Evolutionary conservation across 2,329 filamentous ascomycete genomes (phyloP).

Genomic region (Botryotinia convoluta): DNA sequence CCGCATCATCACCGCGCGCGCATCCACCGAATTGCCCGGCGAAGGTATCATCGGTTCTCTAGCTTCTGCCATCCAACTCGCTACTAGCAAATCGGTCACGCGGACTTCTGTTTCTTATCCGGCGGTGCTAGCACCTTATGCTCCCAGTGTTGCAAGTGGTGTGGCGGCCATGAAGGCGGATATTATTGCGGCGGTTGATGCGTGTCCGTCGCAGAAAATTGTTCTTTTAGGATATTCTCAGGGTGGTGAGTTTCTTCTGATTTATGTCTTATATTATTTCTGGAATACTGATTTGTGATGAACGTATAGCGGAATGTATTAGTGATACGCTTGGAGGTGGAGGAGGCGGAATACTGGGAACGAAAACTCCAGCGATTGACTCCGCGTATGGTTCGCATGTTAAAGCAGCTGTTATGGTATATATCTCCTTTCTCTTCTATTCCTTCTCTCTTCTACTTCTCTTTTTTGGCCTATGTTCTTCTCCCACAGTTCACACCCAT

Average conservation of each 20-base stretch:
- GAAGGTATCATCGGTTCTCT: conserved; percentile 1
- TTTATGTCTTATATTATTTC: background rate
- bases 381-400: background rate
- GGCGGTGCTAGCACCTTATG: background rate
- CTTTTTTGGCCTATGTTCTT: rapidly evolving
- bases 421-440: background rate
- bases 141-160: conserved; percentile 7
- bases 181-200: conserved; percentile 1
- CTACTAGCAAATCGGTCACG: background rate
- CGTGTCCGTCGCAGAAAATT: conserved; percentile 5
- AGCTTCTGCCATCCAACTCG: background rate
- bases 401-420: background rate
- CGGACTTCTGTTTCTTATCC: background rate
- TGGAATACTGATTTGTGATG: background rate
- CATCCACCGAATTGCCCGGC: background rate
- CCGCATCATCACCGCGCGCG: conserved; percentile 6
- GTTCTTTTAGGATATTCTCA: conserved; percentile 7
- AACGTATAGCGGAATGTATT: background rate
- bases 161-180: conserved; percentile 8
- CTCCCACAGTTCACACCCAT: background rate
- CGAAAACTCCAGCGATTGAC: background rate
- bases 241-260: background rate
- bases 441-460: background rate
- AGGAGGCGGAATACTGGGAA: background rate
- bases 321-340: background rate